phyloP scores from a whole-genome alignment of 306 rosid species.

The Trifolium dubium region DNA sequence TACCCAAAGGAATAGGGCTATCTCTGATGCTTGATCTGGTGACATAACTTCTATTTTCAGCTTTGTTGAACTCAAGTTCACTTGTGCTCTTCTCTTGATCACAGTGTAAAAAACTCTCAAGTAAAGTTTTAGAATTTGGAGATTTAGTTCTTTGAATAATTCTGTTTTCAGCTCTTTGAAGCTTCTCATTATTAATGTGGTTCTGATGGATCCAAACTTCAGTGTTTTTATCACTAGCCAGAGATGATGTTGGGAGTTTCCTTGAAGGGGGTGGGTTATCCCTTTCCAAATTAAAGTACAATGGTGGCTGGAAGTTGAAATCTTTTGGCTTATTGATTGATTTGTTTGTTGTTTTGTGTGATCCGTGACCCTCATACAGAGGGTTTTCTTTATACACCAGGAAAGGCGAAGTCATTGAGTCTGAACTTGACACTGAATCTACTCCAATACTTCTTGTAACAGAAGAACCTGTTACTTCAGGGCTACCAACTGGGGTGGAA shows the following conservation, averaged over 20 bases:
- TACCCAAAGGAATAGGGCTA: slow-evolving; percentile 71
- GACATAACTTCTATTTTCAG: slow-evolving; percentile 50
- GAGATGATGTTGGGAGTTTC: slow-evolving; percentile 48
- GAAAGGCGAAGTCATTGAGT: slow-evolving; percentile 64
- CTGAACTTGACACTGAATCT: slow-evolving; percentile 65
- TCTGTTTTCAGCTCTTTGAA: slow-evolving; percentile 42
- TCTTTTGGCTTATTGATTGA: slow-evolving; percentile 45
- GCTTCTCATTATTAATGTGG: slow-evolving; percentile 57
- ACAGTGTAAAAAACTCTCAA: slow-evolving; percentile 47
- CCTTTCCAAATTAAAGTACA: slow-evolving; percentile 51
- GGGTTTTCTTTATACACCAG: slow-evolving; percentile 84
- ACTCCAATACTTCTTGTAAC: slow-evolving; percentile 60
- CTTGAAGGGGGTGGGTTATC: slow-evolving; percentile 53
- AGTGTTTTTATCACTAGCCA: slow-evolving; percentile 49
- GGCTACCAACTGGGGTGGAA: slow-evolving; percentile 86
- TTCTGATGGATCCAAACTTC: slow-evolving; percentile 65
- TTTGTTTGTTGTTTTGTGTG: slow-evolving; percentile 43
- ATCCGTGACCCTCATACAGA: slow-evolving; percentile 65
- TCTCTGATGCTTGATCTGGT: slow-evolving; percentile 59
- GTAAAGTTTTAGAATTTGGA: slow-evolving; percentile 57
- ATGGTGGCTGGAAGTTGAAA: slow-evolving; percentile 48
- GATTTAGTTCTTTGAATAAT: slow-evolving; percentile 49
- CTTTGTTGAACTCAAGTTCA: slow-evolving; percentile 45
- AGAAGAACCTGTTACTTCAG: slow-evolving; percentile 72
- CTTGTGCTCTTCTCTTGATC: slow-evolving; percentile 49